Evolutionary conservation across 2,329 filamentous ascomycete genomes (phyloP).

Genomic region (Aspergillus intermedius): DNA sequence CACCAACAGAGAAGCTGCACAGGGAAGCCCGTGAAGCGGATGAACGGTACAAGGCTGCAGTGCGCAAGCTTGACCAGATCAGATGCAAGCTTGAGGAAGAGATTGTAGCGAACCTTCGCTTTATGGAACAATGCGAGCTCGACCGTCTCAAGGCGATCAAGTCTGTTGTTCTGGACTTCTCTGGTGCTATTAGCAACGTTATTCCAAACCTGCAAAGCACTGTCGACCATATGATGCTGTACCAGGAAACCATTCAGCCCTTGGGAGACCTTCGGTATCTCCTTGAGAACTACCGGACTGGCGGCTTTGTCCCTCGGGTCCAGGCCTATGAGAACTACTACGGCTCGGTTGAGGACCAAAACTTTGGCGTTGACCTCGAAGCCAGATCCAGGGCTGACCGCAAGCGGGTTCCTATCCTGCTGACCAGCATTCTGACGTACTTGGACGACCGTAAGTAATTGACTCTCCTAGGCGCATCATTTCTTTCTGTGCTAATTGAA

Average conservation of each 20-base stretch:
- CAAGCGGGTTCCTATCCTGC: conserved; percentile 86
- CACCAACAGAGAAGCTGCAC: conserved; percentile 74
- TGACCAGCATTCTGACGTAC: conserved; percentile 90
- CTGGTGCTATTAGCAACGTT: conserved; percentile 93
- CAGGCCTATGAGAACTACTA: conserved; percentile 98
- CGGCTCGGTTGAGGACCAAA: conserved; percentile 96
- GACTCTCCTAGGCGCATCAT: no score
- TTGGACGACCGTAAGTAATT: conserved; percentile 65
- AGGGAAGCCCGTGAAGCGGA: conserved; percentile 86
- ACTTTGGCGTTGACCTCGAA: conserved; percentile 96
- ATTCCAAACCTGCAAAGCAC: conserved; percentile 93
- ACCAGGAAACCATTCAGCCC: conserved; percentile 97
- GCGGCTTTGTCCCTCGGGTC: conserved; percentile 83
- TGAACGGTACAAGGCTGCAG: conserved; percentile 82
- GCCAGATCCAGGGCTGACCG: conserved; percentile 85
- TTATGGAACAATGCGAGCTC: conserved; percentile 94
- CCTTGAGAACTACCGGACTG: conserved; percentile 93
- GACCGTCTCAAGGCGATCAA: conserved; percentile 97
- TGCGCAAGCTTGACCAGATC: conserved; percentile 80
- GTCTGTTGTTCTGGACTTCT: conserved; percentile 95
- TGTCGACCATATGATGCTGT: conserved; percentile 98
- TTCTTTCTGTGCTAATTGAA: no score
- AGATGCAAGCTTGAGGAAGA: conserved; percentile 93
- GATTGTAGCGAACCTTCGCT: conserved; percentile 85
- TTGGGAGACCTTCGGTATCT: conserved; percentile 83